Evolutionary conservation across 306 rosid genomes (phyloP).

Genomic region (Cicer arietinum): DNA sequence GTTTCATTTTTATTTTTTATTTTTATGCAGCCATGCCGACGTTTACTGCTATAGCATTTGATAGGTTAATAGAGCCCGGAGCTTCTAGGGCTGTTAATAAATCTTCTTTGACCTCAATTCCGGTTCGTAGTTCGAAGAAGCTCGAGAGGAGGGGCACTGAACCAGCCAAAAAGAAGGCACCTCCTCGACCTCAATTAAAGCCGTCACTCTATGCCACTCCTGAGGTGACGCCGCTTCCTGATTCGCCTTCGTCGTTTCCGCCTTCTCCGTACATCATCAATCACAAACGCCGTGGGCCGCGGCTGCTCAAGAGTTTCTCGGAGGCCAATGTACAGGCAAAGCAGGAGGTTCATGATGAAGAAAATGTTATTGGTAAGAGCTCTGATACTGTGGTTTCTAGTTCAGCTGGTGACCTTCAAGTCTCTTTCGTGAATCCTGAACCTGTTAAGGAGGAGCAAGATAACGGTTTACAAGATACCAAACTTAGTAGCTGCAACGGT

Average conservation of each 20-base stretch:
- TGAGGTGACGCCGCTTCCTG: conserved; percentile 83
- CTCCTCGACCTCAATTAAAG: conserved; percentile 71
- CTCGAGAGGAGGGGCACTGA: conserved; percentile 64
- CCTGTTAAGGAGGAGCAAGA: conserved; percentile 47
- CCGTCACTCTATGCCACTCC: conserved; percentile 94
- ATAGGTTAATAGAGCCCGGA: conserved; percentile 86
- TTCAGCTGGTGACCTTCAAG: conserved; percentile 50
- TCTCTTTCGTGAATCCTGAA: conserved; percentile 40
- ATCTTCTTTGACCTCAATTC: conserved; percentile 58
- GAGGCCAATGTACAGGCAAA: conserved; percentile 61
- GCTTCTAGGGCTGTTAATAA: conserved; percentile 68
- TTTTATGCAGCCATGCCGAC: conserved; percentile 80
- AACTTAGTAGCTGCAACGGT: conserved; percentile 40
- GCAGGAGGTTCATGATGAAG: conserved; percentile 46
- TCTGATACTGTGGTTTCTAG: conserved; percentile 50
- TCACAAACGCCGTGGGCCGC: conserved; percentile 96
- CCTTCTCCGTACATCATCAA: conserved; percentile 92
- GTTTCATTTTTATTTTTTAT: conserved; percentile 39
- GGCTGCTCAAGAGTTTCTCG: conserved; percentile 77
- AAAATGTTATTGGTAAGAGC: conserved; percentile 41
- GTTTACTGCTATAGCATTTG: conserved; percentile 82
- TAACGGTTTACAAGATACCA: conserved; percentile 45
- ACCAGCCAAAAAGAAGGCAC: conserved; percentile 50
- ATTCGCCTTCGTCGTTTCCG: conserved; percentile 80
- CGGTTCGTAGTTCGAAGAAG: conserved; percentile 55